Evolutionary conservation across 2,329 filamentous ascomycete genomes (phyloP).

Genomic region (Apiospora kogelbergensis): DNA sequence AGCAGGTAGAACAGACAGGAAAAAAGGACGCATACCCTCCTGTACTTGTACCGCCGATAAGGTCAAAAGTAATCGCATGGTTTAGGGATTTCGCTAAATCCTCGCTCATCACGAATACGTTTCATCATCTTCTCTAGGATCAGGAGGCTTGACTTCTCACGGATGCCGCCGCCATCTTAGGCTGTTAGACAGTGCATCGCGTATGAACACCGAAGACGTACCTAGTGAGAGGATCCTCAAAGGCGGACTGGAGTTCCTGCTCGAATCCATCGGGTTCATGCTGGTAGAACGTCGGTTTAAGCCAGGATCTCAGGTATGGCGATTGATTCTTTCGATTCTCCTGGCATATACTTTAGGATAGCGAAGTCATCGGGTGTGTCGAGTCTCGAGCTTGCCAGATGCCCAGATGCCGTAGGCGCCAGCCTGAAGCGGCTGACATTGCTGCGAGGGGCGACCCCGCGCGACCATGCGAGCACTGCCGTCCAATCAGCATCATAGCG

Average conservation of each 20-base stretch:
- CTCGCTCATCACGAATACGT: conserved; percentile 9
- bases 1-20: neutral
- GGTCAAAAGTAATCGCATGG: conserved; percentile 26
- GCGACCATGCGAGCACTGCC: neutral
- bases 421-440: neutral
- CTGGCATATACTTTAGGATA: neutral
- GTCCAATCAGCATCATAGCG: neutral
- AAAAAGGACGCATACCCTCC: too few relatives aligned
- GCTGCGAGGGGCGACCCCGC: neutral
- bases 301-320: too few relatives aligned
- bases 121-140: conserved; percentile 22
- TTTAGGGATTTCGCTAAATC: conserved; percentile 16
- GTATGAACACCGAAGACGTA: neutral
- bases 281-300: neutral
- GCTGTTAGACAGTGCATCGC: neutral
- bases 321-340: neutral
- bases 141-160: conserved; percentile 23
- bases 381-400: neutral
- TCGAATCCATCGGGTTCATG: neutral
- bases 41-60: conserved; percentile 27
- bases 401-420: neutral
- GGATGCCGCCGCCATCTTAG: conserved; percentile 23
- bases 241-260: neutral
- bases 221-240: conserved; percentile 2
- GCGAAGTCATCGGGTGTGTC: neutral